A percentile compares a stretch with the other conserved stretches of the same genome.
These are phyloP conservation scores for Mycena alexandri DNA, from an alignment of 768 basidiomycete genomes.

Conservation along the genomic window DNA sequence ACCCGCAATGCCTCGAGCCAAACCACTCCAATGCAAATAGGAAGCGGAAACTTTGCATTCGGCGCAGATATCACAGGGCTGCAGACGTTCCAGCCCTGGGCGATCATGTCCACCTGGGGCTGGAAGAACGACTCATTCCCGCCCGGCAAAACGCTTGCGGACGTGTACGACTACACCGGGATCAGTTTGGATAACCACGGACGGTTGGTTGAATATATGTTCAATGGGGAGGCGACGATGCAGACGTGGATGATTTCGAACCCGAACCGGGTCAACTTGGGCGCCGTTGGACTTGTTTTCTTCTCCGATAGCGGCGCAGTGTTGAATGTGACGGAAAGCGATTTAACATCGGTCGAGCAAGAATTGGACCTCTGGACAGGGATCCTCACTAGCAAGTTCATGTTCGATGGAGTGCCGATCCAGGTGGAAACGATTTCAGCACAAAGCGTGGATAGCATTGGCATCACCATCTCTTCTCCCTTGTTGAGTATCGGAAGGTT, in stretches of 20 bases:
- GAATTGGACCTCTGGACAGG: slow-evolving; percentile 70
- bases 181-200: slow-evolving; percentile 66
- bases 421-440: slow-evolving; percentile 56
- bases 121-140: slow-evolving; percentile 73
- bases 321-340: slow-evolving; percentile 52
- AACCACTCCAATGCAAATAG: slow-evolving; percentile 68
- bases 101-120: slow-evolving; percentile 70
- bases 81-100: slow-evolving; percentile 69
- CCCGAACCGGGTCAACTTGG: slow-evolving; percentile 70
- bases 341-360: slow-evolving; percentile 54
- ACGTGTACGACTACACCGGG: slow-evolving; percentile 62
- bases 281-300: slow-evolving; percentile 63
- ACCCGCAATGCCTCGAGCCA: slow-evolving; percentile 59
- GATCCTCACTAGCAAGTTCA: slow-evolving; percentile 60
- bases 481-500: slow-evolving; percentile 55
- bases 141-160: slow-evolving; percentile 52
- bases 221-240: slow-evolving; percentile 53
- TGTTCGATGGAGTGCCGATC: slow-evolving; percentile 50
- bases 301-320: slow-evolving; percentile 43
- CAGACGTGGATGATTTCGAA: slow-evolving; percentile 70
- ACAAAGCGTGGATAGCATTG: slow-evolving; percentile 55
- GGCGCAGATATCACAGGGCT: slow-evolving; percentile 70
- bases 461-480: slow-evolving; percentile 54
- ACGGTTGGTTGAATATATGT: slow-evolving; percentile 63
- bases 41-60: slow-evolving; percentile 74